phyloP scores from a whole-genome alignment of 2,329 filamentous ascomycete species.

The Tympanopsis confertula region DNA sequence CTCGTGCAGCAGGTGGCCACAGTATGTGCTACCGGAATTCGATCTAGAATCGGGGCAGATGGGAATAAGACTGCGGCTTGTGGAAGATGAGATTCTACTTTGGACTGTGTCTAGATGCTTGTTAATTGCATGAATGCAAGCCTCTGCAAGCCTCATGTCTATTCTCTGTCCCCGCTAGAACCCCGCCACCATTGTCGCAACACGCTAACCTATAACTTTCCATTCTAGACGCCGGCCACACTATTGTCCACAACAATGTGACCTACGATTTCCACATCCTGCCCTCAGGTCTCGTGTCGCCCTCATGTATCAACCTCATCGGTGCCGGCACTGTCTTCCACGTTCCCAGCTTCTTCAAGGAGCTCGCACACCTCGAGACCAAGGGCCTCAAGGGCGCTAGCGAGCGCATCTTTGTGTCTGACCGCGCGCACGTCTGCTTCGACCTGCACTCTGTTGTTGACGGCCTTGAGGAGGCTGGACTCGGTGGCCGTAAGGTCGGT shows the following conservation, averaged over 20 bases:
- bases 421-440: constrained; percentile 50
- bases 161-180: constrained; percentile 3
- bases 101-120: too few relatives aligned
- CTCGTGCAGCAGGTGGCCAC: constrained; percentile 17
- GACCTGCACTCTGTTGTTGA: constrained; percentile 55
- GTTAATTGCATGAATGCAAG: too few relatives aligned
- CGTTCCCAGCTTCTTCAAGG: constrained; percentile 55
- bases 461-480: constrained; percentile 48
- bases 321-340: constrained; percentile 60
- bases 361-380: constrained; percentile 45
- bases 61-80: constrained; percentile 6
- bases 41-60: not conserved
- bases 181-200: constrained; percentile 8
- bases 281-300: constrained; percentile 62
- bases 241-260: constrained; percentile 23
- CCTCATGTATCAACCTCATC: constrained; percentile 61
- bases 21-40: constrained; percentile 7
- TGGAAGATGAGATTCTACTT: too few relatives aligned
- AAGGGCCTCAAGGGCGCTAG: constrained; percentile 44
- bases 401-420: constrained; percentile 48
- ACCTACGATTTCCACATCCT: constrained; percentile 48
- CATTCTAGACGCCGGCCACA: constrained; percentile 26
- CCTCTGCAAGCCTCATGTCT: constrained; percentile 1
- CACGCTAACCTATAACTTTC: constrained; percentile 16
- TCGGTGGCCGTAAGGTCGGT: constrained; percentile 28